phyloP scores from a whole-genome alignment of 257 asterid species.

The Paraleonurus japonicus region DNA sequence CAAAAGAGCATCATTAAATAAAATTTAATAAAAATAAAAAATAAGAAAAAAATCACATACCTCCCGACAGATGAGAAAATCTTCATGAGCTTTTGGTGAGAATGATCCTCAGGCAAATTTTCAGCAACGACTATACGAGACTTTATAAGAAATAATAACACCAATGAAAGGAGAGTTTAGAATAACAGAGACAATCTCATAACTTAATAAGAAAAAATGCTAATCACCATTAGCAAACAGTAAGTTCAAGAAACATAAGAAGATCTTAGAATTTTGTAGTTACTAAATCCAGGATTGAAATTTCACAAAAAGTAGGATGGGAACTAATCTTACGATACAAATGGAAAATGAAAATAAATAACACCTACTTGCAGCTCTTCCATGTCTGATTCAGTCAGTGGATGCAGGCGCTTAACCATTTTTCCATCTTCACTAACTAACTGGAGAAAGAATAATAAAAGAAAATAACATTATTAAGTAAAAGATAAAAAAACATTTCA shows the following conservation, averaged over 20 bases:
- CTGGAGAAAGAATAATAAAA: slow-evolving; percentile 34
- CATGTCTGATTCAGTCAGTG: slow-evolving; percentile 67
- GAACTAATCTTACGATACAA: slow-evolving; percentile 3
- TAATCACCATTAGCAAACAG: neutral
- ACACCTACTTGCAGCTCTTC: slow-evolving; percentile 81
- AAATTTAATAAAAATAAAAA: no score
- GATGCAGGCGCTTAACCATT: slow-evolving; percentile 68
- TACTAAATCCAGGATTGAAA: slow-evolving; percentile 6
- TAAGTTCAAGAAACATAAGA: neutral
- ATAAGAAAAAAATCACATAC: slow-evolving; percentile 31
- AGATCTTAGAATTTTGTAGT: slow-evolving; percentile 10
- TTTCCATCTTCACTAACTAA: slow-evolving; percentile 83
- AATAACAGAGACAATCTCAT: neutral
- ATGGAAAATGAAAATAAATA: neutral
- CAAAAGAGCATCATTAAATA: slow-evolving; percentile 9
- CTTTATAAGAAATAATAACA: slow-evolving; percentile 32
- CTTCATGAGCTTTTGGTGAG: slow-evolving; percentile 89
- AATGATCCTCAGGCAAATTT: slow-evolving; percentile 87
- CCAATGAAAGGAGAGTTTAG: slow-evolving; percentile 11
- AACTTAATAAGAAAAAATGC: neutral
- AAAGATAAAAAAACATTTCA: slow-evolving; percentile 3
- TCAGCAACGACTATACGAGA: slow-evolving; percentile 82
- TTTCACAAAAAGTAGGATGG: neutral
- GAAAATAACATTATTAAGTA: slow-evolving; percentile 12
- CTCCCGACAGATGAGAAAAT: slow-evolving; percentile 84